These are phyloP conservation scores for Gracilaria vermiculophylla DNA, from an alignment of 23 red algal species.

Conservation along the genomic window DNA sequence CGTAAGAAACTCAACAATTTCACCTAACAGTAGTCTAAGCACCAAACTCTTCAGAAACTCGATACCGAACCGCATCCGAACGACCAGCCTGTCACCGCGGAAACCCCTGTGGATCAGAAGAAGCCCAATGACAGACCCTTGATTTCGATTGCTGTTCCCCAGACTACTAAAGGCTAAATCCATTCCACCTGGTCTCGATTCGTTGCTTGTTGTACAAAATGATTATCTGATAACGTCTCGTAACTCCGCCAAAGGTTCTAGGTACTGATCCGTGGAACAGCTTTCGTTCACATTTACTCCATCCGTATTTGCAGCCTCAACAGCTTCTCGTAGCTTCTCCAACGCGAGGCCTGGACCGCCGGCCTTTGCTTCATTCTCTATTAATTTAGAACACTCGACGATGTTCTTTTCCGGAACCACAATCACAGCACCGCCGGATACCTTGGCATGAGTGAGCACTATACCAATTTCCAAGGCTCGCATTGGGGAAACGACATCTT, in stretches of 20 bases:
- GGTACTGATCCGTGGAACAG: background rate
- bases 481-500: background rate
- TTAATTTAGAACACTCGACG: background rate
- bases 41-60: background rate
- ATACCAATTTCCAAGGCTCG: background rate
- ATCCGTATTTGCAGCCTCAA: background rate
- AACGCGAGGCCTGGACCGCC: background rate
- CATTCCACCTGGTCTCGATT: too few relatives aligned
- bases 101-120: background rate
- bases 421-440: background rate
- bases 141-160: constrained; percentile 6
- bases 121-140: background rate
- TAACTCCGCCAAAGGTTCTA: background rate
- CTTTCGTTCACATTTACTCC: background rate
- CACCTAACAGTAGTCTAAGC: background rate
- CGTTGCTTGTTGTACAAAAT: too few relatives aligned
- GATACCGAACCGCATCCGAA: background rate
- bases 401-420: background rate
- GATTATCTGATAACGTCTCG: background rate
- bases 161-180: background rate
- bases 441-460: constrained; percentile 8
- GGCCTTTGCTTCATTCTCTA: background rate
- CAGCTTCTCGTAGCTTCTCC: background rate
- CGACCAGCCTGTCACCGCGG: background rate
- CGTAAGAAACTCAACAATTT: too few relatives aligned